Percentiles rank a stretch among this genome's conserved stretches.
Conservation (phyloP, 768 basidiomycete genomes). For the Mycena vulgaris region DNA sequence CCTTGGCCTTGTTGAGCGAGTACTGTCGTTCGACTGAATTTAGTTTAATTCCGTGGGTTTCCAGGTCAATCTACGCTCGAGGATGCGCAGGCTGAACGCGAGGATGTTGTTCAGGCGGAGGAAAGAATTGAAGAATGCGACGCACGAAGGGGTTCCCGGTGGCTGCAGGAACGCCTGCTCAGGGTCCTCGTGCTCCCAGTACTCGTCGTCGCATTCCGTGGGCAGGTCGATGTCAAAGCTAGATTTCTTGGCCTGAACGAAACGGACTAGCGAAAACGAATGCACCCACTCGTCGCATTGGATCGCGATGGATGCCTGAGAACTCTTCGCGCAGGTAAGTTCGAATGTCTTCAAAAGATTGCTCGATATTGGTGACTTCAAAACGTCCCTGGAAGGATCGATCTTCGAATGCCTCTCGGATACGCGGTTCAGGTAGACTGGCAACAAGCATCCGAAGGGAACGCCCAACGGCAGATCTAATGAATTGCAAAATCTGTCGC, state of each 20-base stretch:
- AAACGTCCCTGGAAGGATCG: too few relatives aligned
- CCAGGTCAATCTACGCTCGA: too few relatives aligned
- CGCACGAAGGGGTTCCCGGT: slow-evolving; percentile 52
- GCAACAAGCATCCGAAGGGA: too few relatives aligned
- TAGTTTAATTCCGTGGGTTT: too few relatives aligned
- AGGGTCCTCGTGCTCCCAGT: slow-evolving; percentile 19
- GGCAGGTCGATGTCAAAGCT: slow-evolving; percentile 66
- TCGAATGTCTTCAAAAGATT: too few relatives aligned
- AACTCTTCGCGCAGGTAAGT: too few relatives aligned
- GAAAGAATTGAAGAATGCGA: slow-evolving; percentile 59
- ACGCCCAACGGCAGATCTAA: too few relatives aligned
- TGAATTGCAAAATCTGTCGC: too few relatives aligned
- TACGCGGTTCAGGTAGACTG: too few relatives aligned
- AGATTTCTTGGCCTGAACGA: background rate
- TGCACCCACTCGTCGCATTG: slow-evolving; percentile 82
- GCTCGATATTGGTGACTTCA: too few relatives aligned
- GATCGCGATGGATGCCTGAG: slow-evolving; percentile 76
- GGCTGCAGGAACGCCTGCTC: slow-evolving; percentile 63
- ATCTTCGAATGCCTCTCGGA: too few relatives aligned
- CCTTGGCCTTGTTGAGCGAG: slow-evolving; percentile 75
- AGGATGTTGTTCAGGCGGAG: slow-evolving; percentile 53
- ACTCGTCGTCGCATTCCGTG: slow-evolving; percentile 48
- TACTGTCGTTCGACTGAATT: too few relatives aligned
- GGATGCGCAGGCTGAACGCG: slow-evolving; percentile 66
- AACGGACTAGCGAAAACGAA: background rate